Percentiles rank a stretch among this genome's conserved stretches.
Evolutionary conservation across 371 early-diverging fungal genomes (phyloP).

Genomic region (Saksenaea oblongispora): DNA sequence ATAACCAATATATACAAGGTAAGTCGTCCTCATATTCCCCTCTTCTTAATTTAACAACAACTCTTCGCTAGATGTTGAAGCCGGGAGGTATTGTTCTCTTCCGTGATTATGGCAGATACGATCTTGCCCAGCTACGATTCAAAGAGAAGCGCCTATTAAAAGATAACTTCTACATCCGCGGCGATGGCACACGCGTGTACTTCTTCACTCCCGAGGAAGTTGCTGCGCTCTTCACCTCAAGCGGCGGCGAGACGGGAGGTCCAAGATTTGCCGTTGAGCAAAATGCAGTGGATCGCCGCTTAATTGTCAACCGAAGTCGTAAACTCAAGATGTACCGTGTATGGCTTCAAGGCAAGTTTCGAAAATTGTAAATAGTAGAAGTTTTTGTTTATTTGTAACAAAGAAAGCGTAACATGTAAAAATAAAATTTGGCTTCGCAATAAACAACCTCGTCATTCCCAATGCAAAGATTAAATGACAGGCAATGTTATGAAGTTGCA

Average conservation of each 20-base stretch:
- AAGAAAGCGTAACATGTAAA: not conserved
- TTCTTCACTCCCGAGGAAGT: slow-evolving; percentile 69
- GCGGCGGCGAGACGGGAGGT: slow-evolving; percentile 1
- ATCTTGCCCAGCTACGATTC: slow-evolving; percentile 88
- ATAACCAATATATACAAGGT: slow-evolving; percentile 65
- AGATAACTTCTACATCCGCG: slow-evolving; percentile 86
- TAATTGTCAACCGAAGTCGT: slow-evolving; percentile 91
- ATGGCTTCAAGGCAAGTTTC: slow-evolving; percentile 97
- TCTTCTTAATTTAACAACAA: not conserved
- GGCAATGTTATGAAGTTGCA: too few relatives aligned
- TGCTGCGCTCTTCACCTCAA: slow-evolving; percentile 40
- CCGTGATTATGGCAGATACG: slow-evolving; percentile 88
- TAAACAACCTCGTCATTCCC: too few relatives aligned
- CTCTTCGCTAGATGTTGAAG: slow-evolving; percentile 55
- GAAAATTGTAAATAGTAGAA: slow-evolving; percentile 52
- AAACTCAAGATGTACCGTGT: slow-evolving; percentile 97
- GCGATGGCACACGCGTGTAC: slow-evolving; percentile 79
- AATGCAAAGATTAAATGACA: too few relatives aligned
- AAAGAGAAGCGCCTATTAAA: slow-evolving; percentile 51
- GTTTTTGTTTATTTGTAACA: not conserved
- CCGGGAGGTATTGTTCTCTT: slow-evolving; percentile 80
- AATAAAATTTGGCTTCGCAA: not conserved
- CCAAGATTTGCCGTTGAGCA: slow-evolving; percentile 72
- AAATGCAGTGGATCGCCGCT: slow-evolving; percentile 90
- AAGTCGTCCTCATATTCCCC: too few relatives aligned